phyloP scores from a whole-genome alignment of 176 grass and related monocot species.

The Bonia amplexicaulis region DNA sequence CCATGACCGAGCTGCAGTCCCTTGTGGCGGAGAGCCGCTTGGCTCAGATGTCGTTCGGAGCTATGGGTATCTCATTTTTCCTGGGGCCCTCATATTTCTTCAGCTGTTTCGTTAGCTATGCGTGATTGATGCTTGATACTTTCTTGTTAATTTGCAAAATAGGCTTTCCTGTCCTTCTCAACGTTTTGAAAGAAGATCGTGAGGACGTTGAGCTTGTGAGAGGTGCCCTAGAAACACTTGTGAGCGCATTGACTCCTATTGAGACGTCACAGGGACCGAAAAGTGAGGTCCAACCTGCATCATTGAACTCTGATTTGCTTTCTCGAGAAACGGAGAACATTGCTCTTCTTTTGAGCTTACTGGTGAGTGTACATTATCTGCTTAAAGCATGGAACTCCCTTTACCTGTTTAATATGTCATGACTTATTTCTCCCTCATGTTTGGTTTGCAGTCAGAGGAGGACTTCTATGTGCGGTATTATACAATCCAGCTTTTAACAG shows the following conservation, averaged over 20 bases:
- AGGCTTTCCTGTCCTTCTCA: constrained; percentile 80
- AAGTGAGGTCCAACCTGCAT: constrained; percentile 81
- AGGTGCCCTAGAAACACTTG: constrained; percentile 86
- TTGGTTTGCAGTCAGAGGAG: constrained; percentile 82
- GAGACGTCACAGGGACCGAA: constrained; percentile 58
- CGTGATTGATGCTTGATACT: neutral
- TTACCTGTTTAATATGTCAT: constrained; percentile 12
- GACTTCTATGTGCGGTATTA: constrained; percentile 99
- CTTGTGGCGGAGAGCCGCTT: constrained; percentile 81
- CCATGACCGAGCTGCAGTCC: constrained; percentile 79
- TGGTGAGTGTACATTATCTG: constrained; percentile 50
- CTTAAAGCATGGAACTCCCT: neutral
- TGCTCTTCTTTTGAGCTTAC: constrained; percentile 83
- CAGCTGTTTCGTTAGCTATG: neutral
- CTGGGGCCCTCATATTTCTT: neutral
- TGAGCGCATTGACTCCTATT: constrained; percentile 71
- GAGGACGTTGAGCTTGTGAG: constrained; percentile 91
- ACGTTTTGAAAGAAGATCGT: constrained; percentile 83
- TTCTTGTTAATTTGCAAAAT: constrained; percentile 9
- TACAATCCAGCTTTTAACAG: constrained; percentile 94
- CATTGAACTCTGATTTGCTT: constrained; percentile 84
- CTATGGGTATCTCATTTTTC: constrained; percentile 57
- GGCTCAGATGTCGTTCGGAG: constrained; percentile 91
- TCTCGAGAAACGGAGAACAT: constrained; percentile 94
- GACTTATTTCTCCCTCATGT: neutral